A percentile compares a stretch with the other conserved stretches of the same genome.
These are phyloP conservation scores for Phytopythium helicoides DNA, from an alignment of 352 stramenopile species.

Conservation along the genomic window DNA sequence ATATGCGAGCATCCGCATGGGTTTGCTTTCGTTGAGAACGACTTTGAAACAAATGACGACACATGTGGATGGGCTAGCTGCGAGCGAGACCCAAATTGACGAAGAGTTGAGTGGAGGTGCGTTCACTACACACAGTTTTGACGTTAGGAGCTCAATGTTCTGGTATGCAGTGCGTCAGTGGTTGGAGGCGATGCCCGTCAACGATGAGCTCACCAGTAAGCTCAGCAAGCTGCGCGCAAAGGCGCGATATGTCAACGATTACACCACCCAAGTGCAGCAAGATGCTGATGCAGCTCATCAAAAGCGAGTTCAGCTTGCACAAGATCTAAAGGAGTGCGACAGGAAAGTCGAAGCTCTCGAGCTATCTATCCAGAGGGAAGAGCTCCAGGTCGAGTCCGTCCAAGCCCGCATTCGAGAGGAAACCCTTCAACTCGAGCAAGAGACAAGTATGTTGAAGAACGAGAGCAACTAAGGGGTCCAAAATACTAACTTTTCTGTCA, in stretches of 20 bases:
- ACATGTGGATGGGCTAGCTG: background rate
- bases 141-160: background rate
- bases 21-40: conserved; percentile 1
- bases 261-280: conserved; percentile 31
- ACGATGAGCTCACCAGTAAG: conserved; percentile 19
- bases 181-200: conserved; percentile 15
- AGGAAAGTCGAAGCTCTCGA: conserved; percentile 23
- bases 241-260: conserved; percentile 37
- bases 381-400: conserved; percentile 29
- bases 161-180: conserved; percentile 11
- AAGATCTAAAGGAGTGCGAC: conserved; percentile 18
- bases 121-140: background rate
- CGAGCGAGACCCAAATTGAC: conserved; percentile 8
- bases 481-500: background rate
- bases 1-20: conserved; percentile 20
- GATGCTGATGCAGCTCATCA: conserved; percentile 26
- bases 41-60: background rate
- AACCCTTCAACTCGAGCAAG: conserved; percentile 20
- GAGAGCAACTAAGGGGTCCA: too few relatives aligned
- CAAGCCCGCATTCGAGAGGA: conserved; percentile 31
- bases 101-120: background rate
- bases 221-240: conserved; percentile 48
- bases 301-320: conserved; percentile 24
- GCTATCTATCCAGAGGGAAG: conserved; percentile 28
- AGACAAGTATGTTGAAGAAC: conserved; percentile 28